A percentile compares a stretch with the other conserved stretches of the same genome.
phyloP scores from a whole-genome alignment of 345 rosid species.

The Balakata baccata region DNA sequence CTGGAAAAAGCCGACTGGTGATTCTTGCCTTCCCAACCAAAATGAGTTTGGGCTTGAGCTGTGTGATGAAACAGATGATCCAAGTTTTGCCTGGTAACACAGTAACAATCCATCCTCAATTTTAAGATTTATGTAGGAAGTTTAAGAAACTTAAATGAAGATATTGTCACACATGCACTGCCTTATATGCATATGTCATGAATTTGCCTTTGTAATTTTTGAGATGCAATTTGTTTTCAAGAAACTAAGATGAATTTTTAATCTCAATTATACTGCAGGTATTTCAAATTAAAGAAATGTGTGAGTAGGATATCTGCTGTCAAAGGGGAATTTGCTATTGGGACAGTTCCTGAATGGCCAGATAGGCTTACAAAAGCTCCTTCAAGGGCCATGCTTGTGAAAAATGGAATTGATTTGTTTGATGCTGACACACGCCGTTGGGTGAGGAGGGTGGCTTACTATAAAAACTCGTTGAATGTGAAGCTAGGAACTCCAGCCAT shows the following conservation, averaged over 20 bases:
- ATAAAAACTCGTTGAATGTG: conserved; percentile 59
- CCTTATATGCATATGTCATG: conserved; percentile 8
- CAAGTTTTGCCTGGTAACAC: conserved; percentile 76
- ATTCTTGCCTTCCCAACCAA: conserved; percentile 65
- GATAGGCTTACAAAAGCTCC: conserved; percentile 70
- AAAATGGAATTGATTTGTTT: conserved; percentile 76
- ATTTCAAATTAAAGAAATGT: conserved; percentile 68
- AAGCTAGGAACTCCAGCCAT: conserved; percentile 66
- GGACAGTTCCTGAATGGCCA: conserved; percentile 74
- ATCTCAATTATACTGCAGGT: conserved; percentile 50
- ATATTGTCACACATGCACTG: conserved; percentile 7
- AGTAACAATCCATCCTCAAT: conserved; percentile 9
- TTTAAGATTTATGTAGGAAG: conserved; percentile 5
- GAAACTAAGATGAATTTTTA: background rate
- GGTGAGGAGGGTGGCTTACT: conserved; percentile 82
- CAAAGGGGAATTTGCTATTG: conserved; percentile 63
- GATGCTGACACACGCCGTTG: conserved; percentile 85
- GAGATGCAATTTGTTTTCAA: background rate
- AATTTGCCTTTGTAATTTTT: background rate
- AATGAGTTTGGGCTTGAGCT: conserved; percentile 71
- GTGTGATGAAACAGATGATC: conserved; percentile 65
- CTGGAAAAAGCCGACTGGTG: conserved; percentile 86
- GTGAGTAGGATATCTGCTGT: conserved; percentile 56
- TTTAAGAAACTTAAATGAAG: background rate
- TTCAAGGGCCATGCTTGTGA: conserved; percentile 57